Percentiles rank a stretch among this genome's conserved stretches.
These are phyloP conservation scores for Cryphonectria nitschkei DNA, from an alignment of 2,329 filamentous ascomycete genomes.

Conservation along the genomic window DNA sequence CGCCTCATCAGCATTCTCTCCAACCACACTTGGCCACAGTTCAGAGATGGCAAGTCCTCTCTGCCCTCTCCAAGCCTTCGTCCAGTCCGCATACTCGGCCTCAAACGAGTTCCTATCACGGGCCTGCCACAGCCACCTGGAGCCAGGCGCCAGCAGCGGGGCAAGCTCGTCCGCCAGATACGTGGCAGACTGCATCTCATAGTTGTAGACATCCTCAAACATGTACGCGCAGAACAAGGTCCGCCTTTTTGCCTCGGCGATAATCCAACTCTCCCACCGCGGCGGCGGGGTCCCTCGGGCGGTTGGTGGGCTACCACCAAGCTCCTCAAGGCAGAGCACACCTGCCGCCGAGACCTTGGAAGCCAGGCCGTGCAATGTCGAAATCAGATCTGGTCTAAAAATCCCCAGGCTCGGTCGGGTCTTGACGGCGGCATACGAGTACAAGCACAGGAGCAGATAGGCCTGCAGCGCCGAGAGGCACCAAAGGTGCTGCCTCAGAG, in stretches of 20 bases:
- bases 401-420: constrained; percentile 28
- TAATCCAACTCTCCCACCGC: constrained; percentile 57
- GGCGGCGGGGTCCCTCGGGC: constrained; percentile 41
- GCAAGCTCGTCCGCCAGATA: constrained; percentile 15
- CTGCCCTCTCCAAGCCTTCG: background rate
- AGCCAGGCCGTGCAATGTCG: constrained; percentile 21
- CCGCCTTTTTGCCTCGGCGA: constrained; percentile 56
- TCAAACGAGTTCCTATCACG: background rate
- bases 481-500: constrained; percentile 35
- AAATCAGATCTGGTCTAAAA: constrained; percentile 11
- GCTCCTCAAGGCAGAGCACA: constrained; percentile 40
- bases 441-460: constrained; percentile 56
- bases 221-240: constrained; percentile 57
- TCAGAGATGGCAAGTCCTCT: constrained; percentile 1
- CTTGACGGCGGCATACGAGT: constrained; percentile 46
- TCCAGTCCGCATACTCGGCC: constrained; percentile 2
- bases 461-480: constrained; percentile 54
- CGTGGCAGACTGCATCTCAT: constrained; percentile 1
- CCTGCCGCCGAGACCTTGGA: constrained; percentile 33
- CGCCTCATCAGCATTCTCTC: background rate
- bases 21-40: background rate
- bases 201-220: constrained; percentile 41
- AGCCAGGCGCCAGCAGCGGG: constrained; percentile 2
- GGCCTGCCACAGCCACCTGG: constrained; percentile 12
- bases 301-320: constrained; percentile 45